Conservation (phyloP, 176 grass and related monocot genomes). For the Juncus effusus region DNA sequence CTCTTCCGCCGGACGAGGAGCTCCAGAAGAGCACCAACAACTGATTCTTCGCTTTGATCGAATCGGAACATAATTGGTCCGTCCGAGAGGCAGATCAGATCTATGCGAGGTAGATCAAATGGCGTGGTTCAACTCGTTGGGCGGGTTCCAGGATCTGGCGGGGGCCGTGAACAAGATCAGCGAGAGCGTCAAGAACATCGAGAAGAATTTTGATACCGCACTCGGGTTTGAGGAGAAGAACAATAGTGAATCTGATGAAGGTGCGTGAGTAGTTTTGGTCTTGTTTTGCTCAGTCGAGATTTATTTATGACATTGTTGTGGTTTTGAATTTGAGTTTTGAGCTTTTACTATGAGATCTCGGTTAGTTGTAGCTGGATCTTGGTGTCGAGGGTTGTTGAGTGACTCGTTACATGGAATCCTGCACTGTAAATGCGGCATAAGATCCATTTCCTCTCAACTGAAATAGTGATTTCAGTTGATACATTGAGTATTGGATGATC, state of each 20-base stretch:
- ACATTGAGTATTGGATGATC: no score
- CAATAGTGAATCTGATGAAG: constrained; percentile 43
- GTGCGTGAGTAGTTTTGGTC: constrained; percentile 26
- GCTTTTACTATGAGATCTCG: no score
- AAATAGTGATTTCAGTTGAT: constrained; percentile 55
- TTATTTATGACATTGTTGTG: no score
- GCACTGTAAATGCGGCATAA: constrained; percentile 35
- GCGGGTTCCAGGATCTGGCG: constrained; percentile 91
- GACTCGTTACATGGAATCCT: not conserved
- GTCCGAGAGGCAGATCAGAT: constrained; percentile 34
- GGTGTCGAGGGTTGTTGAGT: no score
- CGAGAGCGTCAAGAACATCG: constrained; percentile 99
- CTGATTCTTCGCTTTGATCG: no score
- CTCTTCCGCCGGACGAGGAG: no score
- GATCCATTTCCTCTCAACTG: constrained; percentile 40
- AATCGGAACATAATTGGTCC: no score
- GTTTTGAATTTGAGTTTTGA: no score
- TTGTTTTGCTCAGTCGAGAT: not conserved
- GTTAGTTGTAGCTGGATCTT: no score
- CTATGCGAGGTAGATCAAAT: constrained; percentile 55
- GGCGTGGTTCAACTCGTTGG: constrained; percentile 86
- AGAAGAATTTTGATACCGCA: constrained; percentile 95
- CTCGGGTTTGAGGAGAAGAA: constrained; percentile 92
- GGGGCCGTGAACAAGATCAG: constrained; percentile 95
- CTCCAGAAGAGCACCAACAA: no score